phyloP scores from a whole-genome alignment of 83 land plant species.

The Picea abies region DNA sequence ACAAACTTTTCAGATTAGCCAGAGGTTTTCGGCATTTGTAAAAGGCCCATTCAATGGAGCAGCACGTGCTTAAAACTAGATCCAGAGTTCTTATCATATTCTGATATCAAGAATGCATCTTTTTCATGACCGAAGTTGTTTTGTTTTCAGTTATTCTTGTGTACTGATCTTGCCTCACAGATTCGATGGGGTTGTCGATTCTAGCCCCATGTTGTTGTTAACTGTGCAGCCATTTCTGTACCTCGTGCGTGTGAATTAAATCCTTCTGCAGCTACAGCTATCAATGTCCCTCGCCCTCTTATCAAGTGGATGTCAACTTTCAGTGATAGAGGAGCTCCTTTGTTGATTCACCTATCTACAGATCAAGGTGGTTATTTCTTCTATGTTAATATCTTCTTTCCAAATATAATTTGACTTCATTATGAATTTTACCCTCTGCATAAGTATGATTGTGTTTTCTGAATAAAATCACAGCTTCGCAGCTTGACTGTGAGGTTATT shows the following conservation, averaged over 20 bases:
- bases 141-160: neutral
- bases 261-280: conserved; percentile 68
- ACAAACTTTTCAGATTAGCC: neutral
- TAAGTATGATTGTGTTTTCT: neutral
- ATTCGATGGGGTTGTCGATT: conserved; percentile 12
- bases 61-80: neutral
- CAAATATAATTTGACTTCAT: neutral
- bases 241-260: conserved; percentile 90
- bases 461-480: neutral
- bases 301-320: conserved; percentile 74
- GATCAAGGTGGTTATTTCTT: conserved; percentile 80
- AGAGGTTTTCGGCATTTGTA: neutral
- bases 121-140: neutral
- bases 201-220: conserved; percentile 88
- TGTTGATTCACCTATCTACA: conserved; percentile 91
- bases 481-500: neutral
- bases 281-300: conserved; percentile 75
- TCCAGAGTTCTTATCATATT: too few relatives aligned
- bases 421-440: neutral
- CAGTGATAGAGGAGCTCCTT: conserved; percentile 26
- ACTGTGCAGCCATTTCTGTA: conserved; percentile 90
- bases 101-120: neutral
- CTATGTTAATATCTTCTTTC: neutral
- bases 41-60: neutral
- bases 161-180: neutral